These are phyloP conservation scores for Phlyctochytrium arcticum DNA, from an alignment of 192 early-diverging fungal genomes.

Conservation along the genomic window DNA sequence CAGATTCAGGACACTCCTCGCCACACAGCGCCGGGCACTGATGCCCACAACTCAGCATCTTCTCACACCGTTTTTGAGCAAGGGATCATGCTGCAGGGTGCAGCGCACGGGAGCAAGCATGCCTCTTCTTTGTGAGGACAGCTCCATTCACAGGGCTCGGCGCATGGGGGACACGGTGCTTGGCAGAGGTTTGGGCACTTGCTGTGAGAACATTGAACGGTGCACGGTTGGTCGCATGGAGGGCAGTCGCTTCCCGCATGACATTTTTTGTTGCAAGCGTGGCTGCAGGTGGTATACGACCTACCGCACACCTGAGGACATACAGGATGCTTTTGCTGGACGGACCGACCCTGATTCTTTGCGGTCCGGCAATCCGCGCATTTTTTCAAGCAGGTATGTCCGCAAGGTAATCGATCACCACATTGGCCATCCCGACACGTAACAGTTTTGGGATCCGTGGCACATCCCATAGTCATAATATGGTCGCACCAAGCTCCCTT, in stretches of 20 bases:
- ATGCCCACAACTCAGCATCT: slow-evolving; percentile 29
- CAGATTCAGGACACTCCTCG: slow-evolving; percentile 22
- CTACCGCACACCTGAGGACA: neutral
- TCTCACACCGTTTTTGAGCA: slow-evolving; percentile 49
- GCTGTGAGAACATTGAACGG: slow-evolving; percentile 35
- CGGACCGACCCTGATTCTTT: neutral
- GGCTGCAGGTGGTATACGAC: no score
- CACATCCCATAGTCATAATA: no score
- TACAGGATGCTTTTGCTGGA: neutral
- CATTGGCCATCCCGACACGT: neutral
- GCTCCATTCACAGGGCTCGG: slow-evolving; percentile 44
- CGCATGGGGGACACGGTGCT: slow-evolving; percentile 40
- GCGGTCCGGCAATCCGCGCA: slow-evolving; percentile 41
- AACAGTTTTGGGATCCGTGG: no score
- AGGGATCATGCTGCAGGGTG: slow-evolving; percentile 54
- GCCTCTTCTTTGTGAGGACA: slow-evolving; percentile 46
- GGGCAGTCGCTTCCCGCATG: slow-evolving; percentile 24
- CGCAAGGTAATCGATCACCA: slow-evolving; percentile 32
- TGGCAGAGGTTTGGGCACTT: slow-evolving; percentile 35
- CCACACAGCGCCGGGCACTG: slow-evolving; percentile 36
- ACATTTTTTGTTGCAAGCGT: slow-evolving; percentile 26
- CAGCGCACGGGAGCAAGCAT: slow-evolving; percentile 50
- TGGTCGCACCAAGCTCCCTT: no score
- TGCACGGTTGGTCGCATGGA: slow-evolving; percentile 40
- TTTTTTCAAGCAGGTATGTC: slow-evolving; percentile 29